These are phyloP conservation scores for Backusella australiensis DNA, from an alignment of 192 early-diverging fungal species.

Conservation along the genomic window DNA sequence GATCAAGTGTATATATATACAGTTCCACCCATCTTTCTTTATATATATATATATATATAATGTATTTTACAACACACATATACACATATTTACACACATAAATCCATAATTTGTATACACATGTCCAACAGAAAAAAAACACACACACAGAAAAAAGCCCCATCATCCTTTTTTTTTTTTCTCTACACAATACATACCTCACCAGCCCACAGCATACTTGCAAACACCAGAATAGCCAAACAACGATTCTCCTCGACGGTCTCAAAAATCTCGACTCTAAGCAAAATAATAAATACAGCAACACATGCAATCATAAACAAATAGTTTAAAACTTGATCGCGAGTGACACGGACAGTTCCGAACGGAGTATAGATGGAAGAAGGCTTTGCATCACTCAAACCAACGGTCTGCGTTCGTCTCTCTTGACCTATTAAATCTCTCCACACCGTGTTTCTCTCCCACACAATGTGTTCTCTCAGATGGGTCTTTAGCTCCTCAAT, in stretches of 20 bases:
- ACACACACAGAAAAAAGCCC: background rate
- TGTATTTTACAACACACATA: background rate
- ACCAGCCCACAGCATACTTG: conserved; percentile 88
- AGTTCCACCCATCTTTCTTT: background rate
- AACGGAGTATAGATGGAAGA: conserved; percentile 44
- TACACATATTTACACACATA: background rate
- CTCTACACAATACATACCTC: conserved; percentile 56
- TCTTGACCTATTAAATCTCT: conserved; percentile 94
- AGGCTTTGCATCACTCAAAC: conserved; percentile 40
- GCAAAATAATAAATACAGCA: conserved; percentile 55
- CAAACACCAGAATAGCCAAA: conserved; percentile 90
- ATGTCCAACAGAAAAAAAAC: background rate
- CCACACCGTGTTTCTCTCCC: conserved; percentile 98
- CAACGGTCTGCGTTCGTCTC: conserved; percentile 72
- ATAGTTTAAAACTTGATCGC: conserved; percentile 40
- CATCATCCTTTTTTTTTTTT: background rate
- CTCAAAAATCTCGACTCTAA: conserved; percentile 63
- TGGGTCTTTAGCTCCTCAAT: conserved; percentile 72
- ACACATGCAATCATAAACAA: conserved; percentile 51
- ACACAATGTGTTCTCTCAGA: conserved; percentile 88
- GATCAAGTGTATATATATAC: background rate
- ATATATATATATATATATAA: background rate
- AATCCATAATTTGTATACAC: background rate
- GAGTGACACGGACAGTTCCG: conserved; percentile 44
- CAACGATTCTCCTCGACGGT: conserved; percentile 80